phyloP scores from a whole-genome alignment of 139 green algal species.

The Nannochloris sp. region DNA sequence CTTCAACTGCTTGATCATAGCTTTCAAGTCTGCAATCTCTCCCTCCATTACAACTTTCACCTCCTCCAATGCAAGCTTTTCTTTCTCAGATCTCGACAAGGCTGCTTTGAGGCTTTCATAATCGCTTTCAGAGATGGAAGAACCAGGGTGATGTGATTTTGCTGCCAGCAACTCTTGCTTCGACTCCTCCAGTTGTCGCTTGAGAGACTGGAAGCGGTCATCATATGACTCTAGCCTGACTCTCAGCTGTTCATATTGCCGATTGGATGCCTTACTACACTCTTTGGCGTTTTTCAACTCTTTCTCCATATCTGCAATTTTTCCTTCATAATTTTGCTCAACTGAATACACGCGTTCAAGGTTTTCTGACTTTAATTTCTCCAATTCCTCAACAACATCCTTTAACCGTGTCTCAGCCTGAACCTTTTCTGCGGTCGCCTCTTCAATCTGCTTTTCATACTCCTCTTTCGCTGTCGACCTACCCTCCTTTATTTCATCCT shows the following conservation, averaged over 20 bases:
- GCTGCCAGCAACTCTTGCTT: neutral
- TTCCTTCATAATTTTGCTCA: conserved; percentile 4
- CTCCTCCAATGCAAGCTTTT: neutral
- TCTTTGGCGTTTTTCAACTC: conserved; percentile 6
- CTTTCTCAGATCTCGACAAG: neutral
- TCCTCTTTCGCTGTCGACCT: neutral
- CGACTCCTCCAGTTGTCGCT: conserved; percentile 7
- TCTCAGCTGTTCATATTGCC: conserved; percentile 25
- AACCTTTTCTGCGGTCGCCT: conserved; percentile 1
- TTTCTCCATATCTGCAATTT: conserved; percentile 9
- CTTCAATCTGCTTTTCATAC: conserved; percentile 14
- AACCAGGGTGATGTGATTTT: neutral
- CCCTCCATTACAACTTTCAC: neutral
- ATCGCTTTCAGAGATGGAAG: conserved; percentile 14
- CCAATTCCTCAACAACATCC: conserved; percentile 4
- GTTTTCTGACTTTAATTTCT: neutral
- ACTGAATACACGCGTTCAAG: neutral
- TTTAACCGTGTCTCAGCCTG: neutral
- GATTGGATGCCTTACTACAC: conserved; percentile 14
- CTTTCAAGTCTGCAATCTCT: neutral
- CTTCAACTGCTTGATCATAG: neutral
- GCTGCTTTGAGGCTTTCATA: conserved; percentile 3
- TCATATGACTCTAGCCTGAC: conserved; percentile 35
- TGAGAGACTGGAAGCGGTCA: conserved; percentile 8
- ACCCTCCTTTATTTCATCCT: conserved; percentile 25